Evolutionary conservation across 2,329 filamentous ascomycete genomes (phyloP).

Genomic region (Aspergillus texensis): DNA sequence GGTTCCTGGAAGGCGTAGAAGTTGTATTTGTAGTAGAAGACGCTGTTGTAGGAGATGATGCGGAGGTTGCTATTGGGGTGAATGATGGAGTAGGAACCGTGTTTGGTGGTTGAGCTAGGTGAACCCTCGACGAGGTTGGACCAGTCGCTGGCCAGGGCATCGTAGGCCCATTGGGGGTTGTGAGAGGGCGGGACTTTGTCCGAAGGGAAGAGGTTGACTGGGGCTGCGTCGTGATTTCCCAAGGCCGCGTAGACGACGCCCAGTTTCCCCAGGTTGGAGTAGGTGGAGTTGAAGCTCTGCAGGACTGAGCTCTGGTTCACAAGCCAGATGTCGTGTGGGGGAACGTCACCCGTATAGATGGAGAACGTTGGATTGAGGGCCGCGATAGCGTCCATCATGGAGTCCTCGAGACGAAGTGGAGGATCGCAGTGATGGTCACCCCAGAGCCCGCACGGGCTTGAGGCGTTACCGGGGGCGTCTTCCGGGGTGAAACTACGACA

Average conservation of each 20-base stretch:
- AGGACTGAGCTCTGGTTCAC: constrained; percentile 37
- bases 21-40: constrained; percentile 63
- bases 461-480: constrained; percentile 53
- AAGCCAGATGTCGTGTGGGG: constrained; percentile 53
- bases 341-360: constrained; percentile 64
- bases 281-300: constrained; percentile 48
- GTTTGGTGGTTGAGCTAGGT: not conserved
- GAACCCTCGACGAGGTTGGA: constrained; percentile 44
- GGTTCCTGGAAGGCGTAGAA: constrained; percentile 57
- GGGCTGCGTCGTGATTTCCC: constrained; percentile 61
- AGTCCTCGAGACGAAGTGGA: constrained; percentile 55
- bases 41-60: constrained; percentile 63
- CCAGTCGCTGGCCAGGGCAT: constrained; percentile 53
- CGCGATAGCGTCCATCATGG: constrained; percentile 51
- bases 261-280: constrained; percentile 50
- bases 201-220: constrained; percentile 56
- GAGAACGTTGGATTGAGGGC: constrained; percentile 53
- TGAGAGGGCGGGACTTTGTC: constrained; percentile 38
- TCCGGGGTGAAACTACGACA: constrained; percentile 56
- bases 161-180: constrained; percentile 57
- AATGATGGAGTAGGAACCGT: constrained; percentile 37
- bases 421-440: constrained; percentile 59
- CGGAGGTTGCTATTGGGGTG: constrained; percentile 50
- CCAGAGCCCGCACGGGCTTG: constrained; percentile 54
- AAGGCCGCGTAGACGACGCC: constrained; percentile 55